These are phyloP conservation scores for Azolla pinnata DNA, from an alignment of 75 land plant species.

Conservation along the genomic window DNA sequence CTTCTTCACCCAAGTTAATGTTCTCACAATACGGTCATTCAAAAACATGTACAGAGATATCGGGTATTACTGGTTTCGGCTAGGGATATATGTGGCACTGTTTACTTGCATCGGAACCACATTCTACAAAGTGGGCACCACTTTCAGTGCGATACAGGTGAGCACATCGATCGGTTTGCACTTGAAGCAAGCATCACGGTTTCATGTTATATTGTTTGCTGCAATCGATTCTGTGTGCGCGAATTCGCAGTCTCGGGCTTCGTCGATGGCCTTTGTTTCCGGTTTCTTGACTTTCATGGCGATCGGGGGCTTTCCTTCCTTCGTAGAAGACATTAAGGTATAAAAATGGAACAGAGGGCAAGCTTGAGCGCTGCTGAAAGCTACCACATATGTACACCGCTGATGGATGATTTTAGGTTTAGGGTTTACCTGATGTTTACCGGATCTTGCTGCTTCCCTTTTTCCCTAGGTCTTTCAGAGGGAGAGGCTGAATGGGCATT, in stretches of 20 bases:
- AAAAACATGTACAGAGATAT: conserved; percentile 66
- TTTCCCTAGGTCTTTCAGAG: conserved; percentile 35
- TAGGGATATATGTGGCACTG: conserved; percentile 39
- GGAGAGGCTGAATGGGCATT: conserved; percentile 16
- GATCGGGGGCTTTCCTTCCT: conserved; percentile 27
- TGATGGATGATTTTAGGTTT: too few species aligned
- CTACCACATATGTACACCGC: too few species aligned
- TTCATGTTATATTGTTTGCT: too few species aligned
- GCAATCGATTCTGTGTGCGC: too few species aligned
- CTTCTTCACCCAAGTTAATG: conserved; percentile 42
- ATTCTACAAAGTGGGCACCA: conserved; percentile 39
- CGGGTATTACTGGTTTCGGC: conserved; percentile 74
- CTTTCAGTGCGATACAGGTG: conserved; percentile 50
- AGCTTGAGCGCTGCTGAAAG: too few species aligned
- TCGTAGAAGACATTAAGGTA: conserved; percentile 28
- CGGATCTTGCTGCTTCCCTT: too few species aligned
- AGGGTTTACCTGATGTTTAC: too few species aligned
- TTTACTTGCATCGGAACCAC: conserved; percentile 45
- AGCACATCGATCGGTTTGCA: too few species aligned
- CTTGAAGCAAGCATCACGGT: too few species aligned
- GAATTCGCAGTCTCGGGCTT: conserved; percentile 15
- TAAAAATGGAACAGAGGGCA: too few species aligned
- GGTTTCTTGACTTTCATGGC: conserved; percentile 28
- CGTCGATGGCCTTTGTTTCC: conserved; percentile 13
- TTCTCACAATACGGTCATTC: conserved; percentile 57